Conservation (phyloP, 768 basidiomycete genomes). For the Boletus rubroflammeus region DNA sequence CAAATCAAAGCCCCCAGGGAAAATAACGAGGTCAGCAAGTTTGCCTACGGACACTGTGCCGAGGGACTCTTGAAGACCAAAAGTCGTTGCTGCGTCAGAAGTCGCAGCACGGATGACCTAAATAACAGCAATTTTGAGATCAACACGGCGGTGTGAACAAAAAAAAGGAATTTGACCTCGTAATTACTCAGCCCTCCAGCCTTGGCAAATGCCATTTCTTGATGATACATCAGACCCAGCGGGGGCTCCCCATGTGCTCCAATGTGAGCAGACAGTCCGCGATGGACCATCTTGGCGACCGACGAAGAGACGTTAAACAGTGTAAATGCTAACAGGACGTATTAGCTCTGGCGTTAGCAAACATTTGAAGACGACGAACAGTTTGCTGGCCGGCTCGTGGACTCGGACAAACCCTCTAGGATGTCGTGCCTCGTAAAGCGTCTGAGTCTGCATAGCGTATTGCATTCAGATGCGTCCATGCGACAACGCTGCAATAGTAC, state of each 20-base stretch:
- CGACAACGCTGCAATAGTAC: conserved; percentile 4
- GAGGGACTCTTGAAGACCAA: conserved; percentile 58
- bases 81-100: conserved; percentile 57
- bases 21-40: conserved; percentile 69
- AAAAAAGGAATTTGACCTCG: conserved; percentile 42
- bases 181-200: conserved; percentile 67
- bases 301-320: conserved; percentile 69
- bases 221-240: conserved; percentile 71
- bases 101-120: conserved; percentile 71
- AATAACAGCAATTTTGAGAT: neutral
- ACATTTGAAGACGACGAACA: conserved; percentile 40
- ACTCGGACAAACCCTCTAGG: conserved; percentile 56
- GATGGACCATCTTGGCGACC: conserved; percentile 63
- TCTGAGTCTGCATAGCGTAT: conserved; percentile 44
- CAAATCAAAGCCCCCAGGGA: conserved; percentile 57
- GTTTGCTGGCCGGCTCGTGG: conserved; percentile 53
- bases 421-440: conserved; percentile 63
- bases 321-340: conserved; percentile 45
- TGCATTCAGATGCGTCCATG: neutral
- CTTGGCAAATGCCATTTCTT: conserved; percentile 64
- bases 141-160: neutral
- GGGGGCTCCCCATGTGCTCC: conserved; percentile 76
- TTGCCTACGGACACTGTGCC: conserved; percentile 64
- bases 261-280: conserved; percentile 59
- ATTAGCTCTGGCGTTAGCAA: neutral